Evolutionary conservation across 306 rosid genomes (phyloP).

Genomic region (Cyclanthera cordifolia): DNA sequence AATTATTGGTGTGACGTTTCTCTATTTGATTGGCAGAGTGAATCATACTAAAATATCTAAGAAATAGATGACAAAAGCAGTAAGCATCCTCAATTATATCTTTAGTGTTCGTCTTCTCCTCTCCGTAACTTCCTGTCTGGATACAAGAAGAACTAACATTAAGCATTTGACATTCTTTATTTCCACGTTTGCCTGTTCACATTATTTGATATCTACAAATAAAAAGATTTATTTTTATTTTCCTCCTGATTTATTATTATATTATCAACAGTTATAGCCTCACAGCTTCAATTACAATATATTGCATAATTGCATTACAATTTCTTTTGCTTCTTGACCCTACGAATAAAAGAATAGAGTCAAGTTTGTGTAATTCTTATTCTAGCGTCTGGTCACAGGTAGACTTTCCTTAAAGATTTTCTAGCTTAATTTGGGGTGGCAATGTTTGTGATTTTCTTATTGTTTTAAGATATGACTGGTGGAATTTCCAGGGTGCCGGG

Average conservation of each 20-base stretch:
- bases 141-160: not conserved
- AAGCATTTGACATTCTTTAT: not conserved
- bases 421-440: not conserved
- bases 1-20: not conserved
- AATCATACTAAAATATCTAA: not conserved
- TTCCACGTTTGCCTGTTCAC: not conserved
- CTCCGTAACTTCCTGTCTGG: not conserved
- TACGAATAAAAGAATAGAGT: not conserved
- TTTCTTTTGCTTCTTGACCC: not conserved
- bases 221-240: not conserved
- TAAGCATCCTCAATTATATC: not conserved
- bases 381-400: not conserved
- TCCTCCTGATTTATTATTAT: not conserved
- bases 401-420: not conserved
- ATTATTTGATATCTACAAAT: not conserved
- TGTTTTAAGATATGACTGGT: not conserved
- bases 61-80: not conserved
- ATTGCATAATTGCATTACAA: not conserved
- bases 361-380: not conserved
- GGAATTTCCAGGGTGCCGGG: slow-evolving; percentile 68
- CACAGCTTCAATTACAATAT: not conserved
- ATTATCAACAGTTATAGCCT: not conserved
- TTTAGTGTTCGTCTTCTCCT: not conserved
- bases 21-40: not conserved
- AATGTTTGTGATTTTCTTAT: not conserved